Evolutionary conservation across 1,284 basidiomycete species (phyloP).

Genomic region (Stygiomarasmius scandens): DNA sequence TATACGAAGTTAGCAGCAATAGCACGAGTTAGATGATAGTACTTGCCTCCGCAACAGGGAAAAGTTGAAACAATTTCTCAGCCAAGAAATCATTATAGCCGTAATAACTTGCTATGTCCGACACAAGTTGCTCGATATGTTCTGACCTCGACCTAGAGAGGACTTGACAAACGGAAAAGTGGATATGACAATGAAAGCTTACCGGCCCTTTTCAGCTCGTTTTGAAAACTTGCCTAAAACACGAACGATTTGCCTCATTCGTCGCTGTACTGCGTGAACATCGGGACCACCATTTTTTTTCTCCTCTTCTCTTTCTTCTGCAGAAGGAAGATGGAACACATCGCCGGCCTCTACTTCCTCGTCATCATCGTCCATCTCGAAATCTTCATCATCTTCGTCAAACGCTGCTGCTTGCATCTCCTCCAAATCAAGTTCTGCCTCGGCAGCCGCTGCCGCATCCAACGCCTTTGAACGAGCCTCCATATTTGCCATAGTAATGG

Average conservation of each 20-base stretch:
- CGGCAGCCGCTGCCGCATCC: conserved; percentile 64
- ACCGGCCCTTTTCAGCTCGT: conserved; percentile 74
- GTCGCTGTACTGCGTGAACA: conserved; percentile 81
- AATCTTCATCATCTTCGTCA: conserved; percentile 56
- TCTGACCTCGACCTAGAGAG: conserved; percentile 78
- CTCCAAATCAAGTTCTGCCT: conserved; percentile 69
- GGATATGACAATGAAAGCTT: conserved; percentile 29
- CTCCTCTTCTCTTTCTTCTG: conserved; percentile 82
- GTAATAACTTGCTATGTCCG: conserved; percentile 93
- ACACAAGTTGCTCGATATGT: conserved; percentile 86
- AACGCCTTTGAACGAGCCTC: conserved; percentile 75
- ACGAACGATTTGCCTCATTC: conserved; percentile 88
- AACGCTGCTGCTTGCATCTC: conserved; percentile 67
- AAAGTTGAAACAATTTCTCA: conserved; percentile 93
- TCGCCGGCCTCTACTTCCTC: conserved; percentile 63
- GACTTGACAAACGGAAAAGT: conserved; percentile 13
- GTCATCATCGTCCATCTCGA: conserved; percentile 57
- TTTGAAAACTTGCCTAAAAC: conserved; percentile 79
- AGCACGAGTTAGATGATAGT: conserved; percentile 13
- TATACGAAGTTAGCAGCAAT: too few species aligned
- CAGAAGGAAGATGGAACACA: conserved; percentile 77
- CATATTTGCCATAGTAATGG: conserved; percentile 74
- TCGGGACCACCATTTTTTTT: conserved; percentile 74
- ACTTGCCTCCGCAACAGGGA: conserved; percentile 83
- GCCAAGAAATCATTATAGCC: conserved; percentile 97